A percentile compares a stretch with the other conserved stretches of the same genome.
phyloP scores from a whole-genome alignment of 2,329 filamentous ascomycete genomes.

The Fusarium ambrosium region DNA sequence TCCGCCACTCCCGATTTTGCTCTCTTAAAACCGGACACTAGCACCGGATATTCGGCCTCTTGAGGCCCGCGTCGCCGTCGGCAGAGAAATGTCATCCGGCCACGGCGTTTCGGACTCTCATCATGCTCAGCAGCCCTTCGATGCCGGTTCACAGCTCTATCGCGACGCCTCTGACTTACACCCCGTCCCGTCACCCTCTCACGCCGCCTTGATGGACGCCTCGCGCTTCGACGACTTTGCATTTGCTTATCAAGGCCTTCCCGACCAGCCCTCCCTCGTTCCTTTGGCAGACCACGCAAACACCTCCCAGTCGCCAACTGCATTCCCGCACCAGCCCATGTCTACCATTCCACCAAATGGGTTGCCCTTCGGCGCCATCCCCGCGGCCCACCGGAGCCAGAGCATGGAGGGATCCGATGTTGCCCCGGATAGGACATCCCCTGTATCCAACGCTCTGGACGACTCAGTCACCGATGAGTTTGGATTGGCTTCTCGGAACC shows the following conservation, averaged over 20 bases:
- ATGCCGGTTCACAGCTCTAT: slow-evolving; percentile 45
- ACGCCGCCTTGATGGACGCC: slow-evolving; percentile 57
- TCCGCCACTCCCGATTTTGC: slow-evolving; percentile 22
- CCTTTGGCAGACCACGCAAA: slow-evolving; percentile 52
- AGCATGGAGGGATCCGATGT: slow-evolving; percentile 60
- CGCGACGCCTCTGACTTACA: slow-evolving; percentile 41
- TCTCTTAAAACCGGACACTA: slow-evolving; percentile 3
- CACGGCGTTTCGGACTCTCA: slow-evolving; percentile 47
- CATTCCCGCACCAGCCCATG: slow-evolving; percentile 51
- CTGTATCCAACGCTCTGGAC: slow-evolving; percentile 63
- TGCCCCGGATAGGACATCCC: slow-evolving; percentile 59
- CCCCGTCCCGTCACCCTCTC: slow-evolving; percentile 36
- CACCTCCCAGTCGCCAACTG: slow-evolving; percentile 47
- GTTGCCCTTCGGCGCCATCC: slow-evolving; percentile 42
- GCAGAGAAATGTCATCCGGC: slow-evolving; percentile 50
- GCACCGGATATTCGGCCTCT: slow-evolving; percentile 31
- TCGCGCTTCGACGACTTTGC: slow-evolving; percentile 67
- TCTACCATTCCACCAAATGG: slow-evolving; percentile 40
- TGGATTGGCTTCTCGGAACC: slow-evolving; percentile 61
- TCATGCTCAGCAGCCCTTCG: slow-evolving; percentile 49
- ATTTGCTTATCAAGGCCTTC: slow-evolving; percentile 62
- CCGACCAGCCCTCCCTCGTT: slow-evolving; percentile 58
- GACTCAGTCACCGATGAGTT: slow-evolving; percentile 72
- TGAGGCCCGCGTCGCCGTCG: slow-evolving; percentile 32
- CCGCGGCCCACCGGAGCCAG: slow-evolving; percentile 42